Percentiles rank a stretch among this genome's conserved stretches.
Evolutionary conservation across 176 grass and related monocot genomes (phyloP).

Genomic region (Alloteropsis semialata): DNA sequence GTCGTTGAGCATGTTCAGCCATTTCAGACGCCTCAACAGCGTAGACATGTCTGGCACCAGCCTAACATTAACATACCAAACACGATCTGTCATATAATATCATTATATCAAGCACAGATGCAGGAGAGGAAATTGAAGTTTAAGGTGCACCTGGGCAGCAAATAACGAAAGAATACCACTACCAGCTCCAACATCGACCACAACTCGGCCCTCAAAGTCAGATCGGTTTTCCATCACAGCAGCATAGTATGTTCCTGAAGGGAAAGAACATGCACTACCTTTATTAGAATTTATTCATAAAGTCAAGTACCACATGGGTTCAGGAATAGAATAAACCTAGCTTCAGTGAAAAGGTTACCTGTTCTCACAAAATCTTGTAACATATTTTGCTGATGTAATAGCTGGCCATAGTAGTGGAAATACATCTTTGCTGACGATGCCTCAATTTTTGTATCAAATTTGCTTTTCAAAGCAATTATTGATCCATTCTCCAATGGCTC

Average conservation of each 20-base stretch:
- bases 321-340: conserved; percentile 8
- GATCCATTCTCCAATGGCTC: conserved; percentile 76
- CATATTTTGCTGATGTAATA: conserved; percentile 99
- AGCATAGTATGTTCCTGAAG: conserved; percentile 96
- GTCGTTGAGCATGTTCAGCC: conserved; percentile 84
- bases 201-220: conserved; percentile 84
- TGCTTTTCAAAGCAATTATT: conserved; percentile 65
- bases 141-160: conserved; percentile 77
- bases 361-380: conserved; percentile 99
- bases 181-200: conserved; percentile 99
- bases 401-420: conserved; percentile 97
- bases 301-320: neutral
- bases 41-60: conserved; percentile 99
- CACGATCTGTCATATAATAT: conserved; percentile 3
- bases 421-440: conserved; percentile 97
- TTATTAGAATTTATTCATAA: conserved; percentile 18
- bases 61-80: conserved; percentile 49
- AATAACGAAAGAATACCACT: conserved; percentile 99
- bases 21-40: conserved; percentile 99
- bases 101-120: neutral
- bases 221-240: conserved; percentile 91
- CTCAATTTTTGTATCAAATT: conserved; percentile 99
- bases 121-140: conserved; percentile 13
- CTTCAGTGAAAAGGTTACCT: conserved; percentile 41
- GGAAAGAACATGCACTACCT: neutral